These are phyloP conservation scores for Mitragyna speciosa DNA, from an alignment of 257 asterid species.

Conservation along the genomic window DNA sequence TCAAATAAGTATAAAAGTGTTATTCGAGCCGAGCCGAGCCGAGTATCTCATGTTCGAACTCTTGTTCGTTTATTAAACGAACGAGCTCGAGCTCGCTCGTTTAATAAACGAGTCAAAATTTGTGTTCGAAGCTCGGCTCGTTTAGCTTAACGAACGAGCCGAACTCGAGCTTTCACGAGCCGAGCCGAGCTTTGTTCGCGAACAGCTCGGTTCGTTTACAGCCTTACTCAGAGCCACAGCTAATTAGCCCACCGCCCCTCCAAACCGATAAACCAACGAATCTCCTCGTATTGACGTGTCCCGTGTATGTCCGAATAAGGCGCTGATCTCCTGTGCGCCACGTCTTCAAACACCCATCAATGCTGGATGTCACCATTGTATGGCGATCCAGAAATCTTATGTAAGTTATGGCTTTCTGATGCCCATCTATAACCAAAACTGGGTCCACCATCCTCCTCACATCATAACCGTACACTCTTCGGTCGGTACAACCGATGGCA, in stretches of 20 bases:
- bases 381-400: constrained; percentile 46
- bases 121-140: too few species aligned
- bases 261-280: constrained; percentile 85
- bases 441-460: constrained; percentile 51
- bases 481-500: constrained; percentile 74
- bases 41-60: too few species aligned
- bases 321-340: constrained; percentile 49
- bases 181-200: too few species aligned
- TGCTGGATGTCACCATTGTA: constrained; percentile 58
- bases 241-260: constrained; percentile 65
- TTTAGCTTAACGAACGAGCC: too few species aligned
- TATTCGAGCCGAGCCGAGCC: too few species aligned
- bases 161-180: too few species aligned
- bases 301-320: constrained; percentile 51
- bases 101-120: too few species aligned
- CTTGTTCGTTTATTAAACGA: too few species aligned
- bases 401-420: constrained; percentile 65
- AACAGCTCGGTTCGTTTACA: too few species aligned
- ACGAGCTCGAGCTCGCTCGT: too few species aligned
- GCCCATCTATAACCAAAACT: constrained; percentile 56
- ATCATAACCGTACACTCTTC: constrained; percentile 64
- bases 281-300: constrained; percentile 67
- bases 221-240: constrained; percentile 89
- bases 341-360: constrained; percentile 74
- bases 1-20: too few species aligned